Evolutionary conservation across 306 rosid species (phyloP).

Genomic region (Prunus salicina): DNA sequence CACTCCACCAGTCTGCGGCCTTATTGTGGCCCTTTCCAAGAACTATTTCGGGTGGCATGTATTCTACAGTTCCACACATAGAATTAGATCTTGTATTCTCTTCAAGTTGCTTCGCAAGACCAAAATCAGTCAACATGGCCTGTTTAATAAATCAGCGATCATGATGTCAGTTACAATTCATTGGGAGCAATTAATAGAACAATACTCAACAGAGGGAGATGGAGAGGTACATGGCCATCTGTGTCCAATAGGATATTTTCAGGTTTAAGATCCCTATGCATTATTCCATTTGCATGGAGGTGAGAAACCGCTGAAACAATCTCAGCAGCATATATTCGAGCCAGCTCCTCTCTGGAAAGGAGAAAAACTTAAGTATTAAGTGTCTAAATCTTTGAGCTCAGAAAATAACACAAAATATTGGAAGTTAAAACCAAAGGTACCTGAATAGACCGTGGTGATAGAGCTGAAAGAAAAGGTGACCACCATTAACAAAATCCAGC

Average conservation of each 20-base stretch:
- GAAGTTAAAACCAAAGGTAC: constrained; percentile 30
- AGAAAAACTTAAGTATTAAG: constrained; percentile 2
- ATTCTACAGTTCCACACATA: constrained; percentile 87
- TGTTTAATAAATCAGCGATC: constrained; percentile 25
- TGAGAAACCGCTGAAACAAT: constrained; percentile 92
- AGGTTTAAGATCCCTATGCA: constrained; percentile 98
- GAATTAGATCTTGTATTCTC: constrained; percentile 85
- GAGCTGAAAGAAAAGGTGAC: constrained; percentile 97
- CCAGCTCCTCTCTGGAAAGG: constrained; percentile 83
- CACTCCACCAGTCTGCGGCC: constrained; percentile 99
- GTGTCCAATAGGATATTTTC: constrained; percentile 83
- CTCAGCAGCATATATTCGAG: constrained; percentile 89
- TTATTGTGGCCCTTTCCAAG: constrained; percentile 95
- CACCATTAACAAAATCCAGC: constrained; percentile 94
- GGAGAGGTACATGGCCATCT: constrained; percentile 84
- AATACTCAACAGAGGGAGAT: constrained; percentile 7
- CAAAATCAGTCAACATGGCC: constrained; percentile 98
- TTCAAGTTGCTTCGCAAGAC: constrained; percentile 83
- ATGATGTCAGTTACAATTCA: constrained; percentile 22
- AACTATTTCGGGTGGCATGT: constrained; percentile 98
- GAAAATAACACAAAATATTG: background rate
- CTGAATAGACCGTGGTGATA: constrained; percentile 94
- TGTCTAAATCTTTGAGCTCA: constrained; percentile 11
- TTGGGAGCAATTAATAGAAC: background rate
- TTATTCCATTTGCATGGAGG: constrained; percentile 87